Conservation (phyloP, 2,329 filamentous ascomycete genomes). For the Pseudogymnoascus verrucosus region DNA sequence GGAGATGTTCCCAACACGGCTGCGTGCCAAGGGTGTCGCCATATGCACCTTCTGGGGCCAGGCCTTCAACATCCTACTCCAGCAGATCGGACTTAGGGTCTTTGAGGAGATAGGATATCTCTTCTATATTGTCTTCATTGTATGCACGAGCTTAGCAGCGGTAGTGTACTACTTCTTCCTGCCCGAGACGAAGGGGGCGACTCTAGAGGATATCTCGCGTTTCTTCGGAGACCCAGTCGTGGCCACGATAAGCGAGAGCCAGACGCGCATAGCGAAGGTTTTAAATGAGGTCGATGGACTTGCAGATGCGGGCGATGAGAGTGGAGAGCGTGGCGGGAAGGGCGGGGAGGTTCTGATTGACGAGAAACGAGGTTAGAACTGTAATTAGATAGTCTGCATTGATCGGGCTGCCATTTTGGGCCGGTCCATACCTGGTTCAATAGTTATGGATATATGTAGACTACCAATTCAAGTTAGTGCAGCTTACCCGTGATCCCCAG, state of each 20-base stretch:
- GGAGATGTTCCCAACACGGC: constrained; percentile 61
- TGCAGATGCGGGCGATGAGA: background rate
- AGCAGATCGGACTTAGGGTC: constrained; percentile 7
- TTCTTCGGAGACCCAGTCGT: constrained; percentile 10
- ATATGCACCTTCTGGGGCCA: constrained; percentile 12
- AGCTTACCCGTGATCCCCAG: background rate
- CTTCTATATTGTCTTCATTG: constrained; percentile 14
- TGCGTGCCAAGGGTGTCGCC: constrained; percentile 29
- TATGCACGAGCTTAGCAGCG: constrained; percentile 8
- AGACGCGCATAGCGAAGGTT: constrained; percentile 1
- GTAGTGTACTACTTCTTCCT: constrained; percentile 9
- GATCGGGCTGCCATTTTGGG: background rate
- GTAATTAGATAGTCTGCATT: background rate
- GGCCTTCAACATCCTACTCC: constrained; percentile 9
- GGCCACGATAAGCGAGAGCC: constrained; percentile 6
- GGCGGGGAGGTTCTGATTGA: background rate
- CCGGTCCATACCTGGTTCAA: background rate
- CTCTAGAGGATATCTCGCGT: constrained; percentile 8
- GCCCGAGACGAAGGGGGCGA: constrained; percentile 9
- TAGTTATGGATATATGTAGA: constrained; percentile 1
- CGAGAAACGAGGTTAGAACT: background rate
- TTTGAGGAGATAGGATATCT: constrained; percentile 11
- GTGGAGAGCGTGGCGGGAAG: background rate
- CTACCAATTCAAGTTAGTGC: background rate
- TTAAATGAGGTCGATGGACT: constrained; percentile 10